Base-by-base conservation (phyloP, 345 rosid species). In the Bretschneidera sinensis region DNA sequence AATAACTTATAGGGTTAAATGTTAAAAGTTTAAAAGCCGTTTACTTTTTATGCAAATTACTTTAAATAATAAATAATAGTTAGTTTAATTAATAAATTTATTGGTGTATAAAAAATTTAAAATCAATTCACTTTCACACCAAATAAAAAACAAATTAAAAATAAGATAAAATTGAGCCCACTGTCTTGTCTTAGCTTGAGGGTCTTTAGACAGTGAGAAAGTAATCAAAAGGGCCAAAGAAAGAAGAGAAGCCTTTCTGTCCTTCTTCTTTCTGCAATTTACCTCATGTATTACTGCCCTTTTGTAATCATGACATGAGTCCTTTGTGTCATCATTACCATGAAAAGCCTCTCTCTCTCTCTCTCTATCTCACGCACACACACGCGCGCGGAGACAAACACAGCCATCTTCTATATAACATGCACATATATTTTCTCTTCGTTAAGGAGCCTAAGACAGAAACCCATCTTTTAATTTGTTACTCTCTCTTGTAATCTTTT, bases 231-330 rank as follows among this genome's bases (percentile, higher is more conserved):
- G 18, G 23, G 34, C 51, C 35, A 20, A 20, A 55, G 45, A 74
- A 22, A 54, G 24, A 61, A 48, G 49, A 50, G 18, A 45, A 59
- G 7, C 43, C 3, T 24, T 16, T 51, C 23, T 43, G 15, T 61
- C 43, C 67, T 62, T 67, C 50, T 62, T 60, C 62, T 49, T 58
- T n/a, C n/a, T 65, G 78, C 62, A 66, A 48, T 25, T 71, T 79
- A n/a, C 68, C 71, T 73, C 78, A 24, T 79, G 76, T 22, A 31
- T n/a, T 62, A 65, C 70, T 77, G 71, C 79, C 83, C 59, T n/a
- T 67, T 66, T 54, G 92, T 79, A 87, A 91, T 85, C 69, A 85
- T 84, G 95, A 79, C 67, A n/a, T n/a, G n/a, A n/a, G n/a, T n/a
- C 73, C 78, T 74, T 72, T 45, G 19, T 59, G 79, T 74, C 85